A percentile compares a stretch with the other conserved stretches of the same genome.
phyloP scores from a whole-genome alignment of 140 eudicot species.

The Anethum foeniculum region DNA sequence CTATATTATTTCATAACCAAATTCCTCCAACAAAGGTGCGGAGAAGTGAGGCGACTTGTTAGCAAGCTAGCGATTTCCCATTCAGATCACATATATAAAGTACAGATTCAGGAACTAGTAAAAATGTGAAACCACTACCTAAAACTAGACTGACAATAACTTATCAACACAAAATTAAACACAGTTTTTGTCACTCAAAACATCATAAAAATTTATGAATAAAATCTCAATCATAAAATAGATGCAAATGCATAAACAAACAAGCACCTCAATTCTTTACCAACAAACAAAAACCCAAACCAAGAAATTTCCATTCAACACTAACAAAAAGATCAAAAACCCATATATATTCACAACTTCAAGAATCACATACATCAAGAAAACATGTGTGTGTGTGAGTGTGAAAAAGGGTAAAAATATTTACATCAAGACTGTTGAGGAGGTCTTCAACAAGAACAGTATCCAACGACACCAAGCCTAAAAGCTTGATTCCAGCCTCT shows the following conservation, averaged over 20 bases:
- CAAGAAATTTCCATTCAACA: background rate
- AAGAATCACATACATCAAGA: background rate
- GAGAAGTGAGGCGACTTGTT: background rate
- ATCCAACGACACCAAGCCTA: conserved; percentile 27
- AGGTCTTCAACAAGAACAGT: conserved; percentile 23
- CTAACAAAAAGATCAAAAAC: background rate
- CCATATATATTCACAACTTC: background rate
- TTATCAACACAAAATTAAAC: background rate
- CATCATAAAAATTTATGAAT: background rate
- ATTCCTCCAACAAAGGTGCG: background rate
- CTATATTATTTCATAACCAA: background rate
- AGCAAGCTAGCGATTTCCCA: background rate
- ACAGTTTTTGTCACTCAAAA: background rate
- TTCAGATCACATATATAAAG: background rate
- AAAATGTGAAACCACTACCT: background rate
- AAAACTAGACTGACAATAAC: background rate
- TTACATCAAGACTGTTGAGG: conserved; percentile 56
- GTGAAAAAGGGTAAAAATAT: background rate
- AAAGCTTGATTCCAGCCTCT: conserved; percentile 44
- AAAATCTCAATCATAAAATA: background rate
- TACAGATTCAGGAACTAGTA: background rate
- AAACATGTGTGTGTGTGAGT: background rate
- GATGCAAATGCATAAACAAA: background rate
- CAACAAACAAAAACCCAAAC: background rate
- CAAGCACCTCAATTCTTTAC: background rate